Percentiles rank a stretch among this genome's conserved stretches.
phyloP scores from a whole-genome alignment of 164 flowering plant species.

The Liquidambar formosana region DNA sequence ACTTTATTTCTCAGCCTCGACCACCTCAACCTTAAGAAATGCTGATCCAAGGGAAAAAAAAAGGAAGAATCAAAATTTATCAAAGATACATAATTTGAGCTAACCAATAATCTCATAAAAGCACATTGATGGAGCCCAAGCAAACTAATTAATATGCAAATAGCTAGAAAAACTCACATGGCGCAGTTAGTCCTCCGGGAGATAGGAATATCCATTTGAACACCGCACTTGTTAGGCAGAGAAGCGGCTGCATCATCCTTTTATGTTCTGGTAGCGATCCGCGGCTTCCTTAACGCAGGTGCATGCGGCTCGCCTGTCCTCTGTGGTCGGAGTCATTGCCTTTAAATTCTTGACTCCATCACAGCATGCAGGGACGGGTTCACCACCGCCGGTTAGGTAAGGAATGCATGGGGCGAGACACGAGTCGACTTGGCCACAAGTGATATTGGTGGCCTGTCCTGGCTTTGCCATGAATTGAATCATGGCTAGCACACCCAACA shows the following conservation, averaged over 20 bases:
- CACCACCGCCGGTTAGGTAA: constrained; percentile 1
- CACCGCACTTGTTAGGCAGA: constrained; percentile 18
- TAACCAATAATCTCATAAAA: neutral
- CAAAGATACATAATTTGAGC: too few relatives aligned
- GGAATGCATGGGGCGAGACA: constrained; percentile 1
- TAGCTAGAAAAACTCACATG: neutral
- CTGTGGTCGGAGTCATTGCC: neutral
- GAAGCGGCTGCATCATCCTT: constrained; percentile 10
- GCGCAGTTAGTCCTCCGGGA: constrained; percentile 10
- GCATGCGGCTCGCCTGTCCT: constrained; percentile 20
- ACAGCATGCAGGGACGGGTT: constrained; percentile 7
- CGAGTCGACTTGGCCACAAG: constrained; percentile 1
- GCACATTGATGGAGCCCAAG: too few relatives aligned
- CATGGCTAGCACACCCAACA: constrained; percentile 6
- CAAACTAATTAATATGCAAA: neutral
- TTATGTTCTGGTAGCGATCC: neutral
- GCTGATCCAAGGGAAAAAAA: too few relatives aligned
- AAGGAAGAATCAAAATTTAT: neutral
- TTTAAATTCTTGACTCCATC: neutral
- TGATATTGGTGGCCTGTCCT: neutral
- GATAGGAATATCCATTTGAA: constrained; percentile 16
- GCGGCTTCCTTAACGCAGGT: constrained; percentile 19
- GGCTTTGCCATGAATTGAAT: constrained; percentile 2
- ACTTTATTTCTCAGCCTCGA: neutral
- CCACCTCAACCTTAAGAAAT: neutral